Base-by-base conservation (phyloP, 2,329 filamentous ascomycete genomes). In the Beauveria rudraprayagi region DNA sequence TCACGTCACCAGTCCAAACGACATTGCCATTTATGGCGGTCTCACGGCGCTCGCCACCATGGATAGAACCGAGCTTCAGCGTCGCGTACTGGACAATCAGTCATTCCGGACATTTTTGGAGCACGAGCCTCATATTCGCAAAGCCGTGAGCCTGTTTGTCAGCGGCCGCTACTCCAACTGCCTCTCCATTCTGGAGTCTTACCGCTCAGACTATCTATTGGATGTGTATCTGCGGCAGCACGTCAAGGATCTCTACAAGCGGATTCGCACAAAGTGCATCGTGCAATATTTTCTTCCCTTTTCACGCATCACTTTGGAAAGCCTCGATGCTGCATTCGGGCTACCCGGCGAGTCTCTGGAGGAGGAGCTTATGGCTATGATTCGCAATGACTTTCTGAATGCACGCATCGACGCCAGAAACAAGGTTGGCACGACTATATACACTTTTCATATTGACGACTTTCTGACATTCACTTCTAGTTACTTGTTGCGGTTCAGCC, bases 201-300 rank as follows among this genome's bases (percentile, higher is more conserved):
- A 94, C 73, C 86, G 86, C 55, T 77, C 85, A 41, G 94, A 99
- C 73, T 97, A 94, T 71, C 80, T 92, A n/a, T 84, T 97, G 5
- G 94, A 99, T 70, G 78, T 96, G 22, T 88, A 96, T 72, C 82
- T 99, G 7, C 87, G 90, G 62, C 84, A 81, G 64, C 90, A 96
- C 65, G 78, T 97, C 19, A 70, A 81, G 43, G 75, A 77, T 1
- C 79, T 99, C 22, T 94, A 92, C 75, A 78, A 82, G 11, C 78
- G 80, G 53, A 92, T 99, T 66, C 86, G 94, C 62, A 89, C 83
- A 69, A 97, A 97, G 77, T 93, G 92, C 69, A 97, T 99, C 62
- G 84, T 92, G 26, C 91, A 96, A 70, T 97, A 97, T 75, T 89
- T 96, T 67, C 82, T 91, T 26, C 92, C 94, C 0, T 99, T 96